Conservation (phyloP, 768 basidiomycete genomes). For the Russula sp. region DNA sequence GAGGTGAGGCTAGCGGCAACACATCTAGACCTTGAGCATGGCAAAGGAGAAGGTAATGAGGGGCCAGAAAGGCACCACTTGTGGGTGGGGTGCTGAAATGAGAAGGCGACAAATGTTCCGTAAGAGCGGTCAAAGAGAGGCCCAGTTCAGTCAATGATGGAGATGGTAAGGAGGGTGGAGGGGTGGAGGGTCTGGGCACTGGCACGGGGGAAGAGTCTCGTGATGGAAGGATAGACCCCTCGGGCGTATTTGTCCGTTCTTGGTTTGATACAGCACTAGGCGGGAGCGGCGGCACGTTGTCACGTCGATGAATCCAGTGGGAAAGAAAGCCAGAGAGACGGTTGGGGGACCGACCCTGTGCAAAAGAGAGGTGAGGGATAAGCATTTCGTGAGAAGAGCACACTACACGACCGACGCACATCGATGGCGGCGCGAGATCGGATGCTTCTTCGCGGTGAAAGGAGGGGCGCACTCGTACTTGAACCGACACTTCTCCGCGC, state of each 20-base stretch:
- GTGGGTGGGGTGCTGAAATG: slow-evolving; percentile 72
- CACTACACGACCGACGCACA: slow-evolving; percentile 35
- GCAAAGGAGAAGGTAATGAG: slow-evolving; percentile 77
- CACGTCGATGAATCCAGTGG: slow-evolving; percentile 67
- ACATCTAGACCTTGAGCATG: slow-evolving; percentile 84
- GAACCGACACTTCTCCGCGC: slow-evolving; percentile 19
- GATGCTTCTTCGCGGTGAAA: slow-evolving; percentile 4
- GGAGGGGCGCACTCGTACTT: background rate
- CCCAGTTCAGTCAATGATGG: slow-evolving; percentile 73
- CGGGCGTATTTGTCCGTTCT: slow-evolving; percentile 21
- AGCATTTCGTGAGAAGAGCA: slow-evolving; percentile 6
- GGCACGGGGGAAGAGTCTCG: slow-evolving; percentile 47
- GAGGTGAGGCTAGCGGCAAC: slow-evolving; percentile 69
- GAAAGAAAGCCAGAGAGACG: slow-evolving; percentile 83
- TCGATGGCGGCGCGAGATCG: slow-evolving; percentile 32
- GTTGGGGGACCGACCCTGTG: slow-evolving; percentile 54
- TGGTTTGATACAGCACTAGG: slow-evolving; percentile 13
- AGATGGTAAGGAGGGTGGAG: slow-evolving; percentile 64
- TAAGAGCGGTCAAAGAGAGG: slow-evolving; percentile 59
- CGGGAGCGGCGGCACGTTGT: slow-evolving; percentile 33
- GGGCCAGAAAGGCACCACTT: slow-evolving; percentile 72
- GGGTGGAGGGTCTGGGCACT: slow-evolving; percentile 49
- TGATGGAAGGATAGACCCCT: slow-evolving; percentile 34
- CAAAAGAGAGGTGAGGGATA: slow-evolving; percentile 7
- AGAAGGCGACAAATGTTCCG: slow-evolving; percentile 60